phyloP scores from a whole-genome alignment of 1,139 yeast genomes.

The Saccharomycopsis phalli region DNA sequence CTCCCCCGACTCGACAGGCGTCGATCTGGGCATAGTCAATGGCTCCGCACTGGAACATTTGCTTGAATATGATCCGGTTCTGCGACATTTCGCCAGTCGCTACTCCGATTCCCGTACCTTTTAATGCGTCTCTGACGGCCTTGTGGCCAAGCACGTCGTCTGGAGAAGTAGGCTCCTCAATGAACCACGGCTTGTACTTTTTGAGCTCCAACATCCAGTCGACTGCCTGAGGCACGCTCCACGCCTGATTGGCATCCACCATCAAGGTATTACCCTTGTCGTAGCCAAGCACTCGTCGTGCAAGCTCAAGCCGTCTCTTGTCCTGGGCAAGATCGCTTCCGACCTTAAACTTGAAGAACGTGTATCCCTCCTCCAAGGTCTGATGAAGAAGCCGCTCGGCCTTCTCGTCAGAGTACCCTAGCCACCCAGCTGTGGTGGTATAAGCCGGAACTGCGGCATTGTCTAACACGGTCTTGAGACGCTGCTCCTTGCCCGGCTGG shows the following conservation, averaged over 20 bases:
- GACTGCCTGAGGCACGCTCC: constrained; percentile 36
- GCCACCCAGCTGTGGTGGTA: constrained; percentile 39
- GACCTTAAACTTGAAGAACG: constrained; percentile 34
- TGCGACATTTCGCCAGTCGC: constrained; percentile 38
- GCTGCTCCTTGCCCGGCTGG: constrained; percentile 27
- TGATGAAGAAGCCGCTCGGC: constrained; percentile 29
- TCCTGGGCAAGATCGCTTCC: constrained; percentile 33
- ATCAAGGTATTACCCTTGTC: constrained; percentile 27
- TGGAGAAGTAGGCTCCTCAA: constrained; percentile 36
- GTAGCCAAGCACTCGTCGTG: constrained; percentile 33
- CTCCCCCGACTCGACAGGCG: constrained; percentile 34
- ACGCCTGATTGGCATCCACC: constrained; percentile 34
- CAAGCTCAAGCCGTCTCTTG: constrained; percentile 29
- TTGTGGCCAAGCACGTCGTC: constrained; percentile 34
- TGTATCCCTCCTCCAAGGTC: constrained; percentile 32
- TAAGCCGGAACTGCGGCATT: constrained; percentile 36
- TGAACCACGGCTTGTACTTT: constrained; percentile 32
- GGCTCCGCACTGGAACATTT: constrained; percentile 30
- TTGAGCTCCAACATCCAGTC: constrained; percentile 31
- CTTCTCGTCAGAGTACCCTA: constrained; percentile 35
- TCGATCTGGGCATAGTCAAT: constrained; percentile 33
- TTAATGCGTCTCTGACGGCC: constrained; percentile 30
- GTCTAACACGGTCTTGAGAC: constrained; percentile 29
- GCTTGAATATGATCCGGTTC: constrained; percentile 34
- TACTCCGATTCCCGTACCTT: constrained; percentile 31